Base-by-base conservation (phyloP, 768 basidiomycete species). In the Agrocybe praecox region DNA sequence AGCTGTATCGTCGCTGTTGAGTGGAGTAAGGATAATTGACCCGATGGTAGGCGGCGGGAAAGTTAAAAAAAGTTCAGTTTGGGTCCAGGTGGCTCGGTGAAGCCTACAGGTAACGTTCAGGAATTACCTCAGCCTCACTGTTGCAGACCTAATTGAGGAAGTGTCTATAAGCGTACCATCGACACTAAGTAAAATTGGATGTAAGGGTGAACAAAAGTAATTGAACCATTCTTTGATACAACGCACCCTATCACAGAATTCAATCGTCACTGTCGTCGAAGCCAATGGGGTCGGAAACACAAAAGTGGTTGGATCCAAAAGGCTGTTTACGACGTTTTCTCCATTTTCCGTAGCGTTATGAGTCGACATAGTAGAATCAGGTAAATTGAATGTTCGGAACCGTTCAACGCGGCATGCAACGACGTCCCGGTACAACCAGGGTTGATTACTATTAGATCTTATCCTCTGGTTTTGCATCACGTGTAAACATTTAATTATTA, bases 41-140 rank as follows among this genome's bases (percentile, higher is more conserved):
- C 77, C 78, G 53, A 97, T 73, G 1, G 74, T 67, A 0, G 94
- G 94, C 23, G 92, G 84, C 11, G 94, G 90, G 71, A 98, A 98
- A 1, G 96, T 97, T 33, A 96, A 72, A 63, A 95, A 83, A 15
- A 98, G 80, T 64, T 97, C 96, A 0, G 95, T 97, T 59, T 92
- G 90, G n/a, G 88, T 82, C 96, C 96, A 98, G 11, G 85, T 87
- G 29, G 96, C 95, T 64, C 95, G 83, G 63, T 96, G 94, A 36
- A 95, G 80, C 95, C 95, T 96, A 65, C 44, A 49, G 17, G 8
- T n/a, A n/a, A n/a, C n/a, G n/a, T n/a, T 33, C n/a, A 43, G 10
- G 22, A 22, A 24, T 58, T 33, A 50, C 32, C 21, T 36, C 36
- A 48, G 26, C 8, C 44, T 56, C 82, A 68, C n/a, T 68, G 92